Base-by-base conservation (phyloP, 768 basidiomycete species). In the Ramaria rubella region DNA sequence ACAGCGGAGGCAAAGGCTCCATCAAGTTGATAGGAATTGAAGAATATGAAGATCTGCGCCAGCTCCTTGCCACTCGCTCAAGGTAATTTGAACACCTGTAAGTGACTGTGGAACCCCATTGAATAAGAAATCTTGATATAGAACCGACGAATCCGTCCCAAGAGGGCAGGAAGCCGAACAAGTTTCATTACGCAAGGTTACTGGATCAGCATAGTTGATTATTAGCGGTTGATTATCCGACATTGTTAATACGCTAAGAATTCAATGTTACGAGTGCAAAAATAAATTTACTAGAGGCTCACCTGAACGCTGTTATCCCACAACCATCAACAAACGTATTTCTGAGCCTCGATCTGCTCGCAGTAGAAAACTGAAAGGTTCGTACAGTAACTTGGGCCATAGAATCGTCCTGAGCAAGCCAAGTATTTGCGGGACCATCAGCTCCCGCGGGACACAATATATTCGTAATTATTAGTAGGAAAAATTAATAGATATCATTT, bases 91-190 rank as follows among this genome's bases (percentile, higher is more conserved):
- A 59, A 96, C 82, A 49, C 96, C 96, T 5, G 94, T 96, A 63
- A 97, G 80, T n/a, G 76, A 72, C 31, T 81, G 67, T 5, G 79
- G 69, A 7, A 69, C 67, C 26, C 66, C 67, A 49, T 77, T 70
- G 68, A 98, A 97, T 40, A 96, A 72, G 73, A 96, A 99, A 69
- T 99, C 96, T 69, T 98, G 94, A 67, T 92, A 98, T 1, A 81
- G 78, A 56, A 97, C 71, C 11, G 82, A 77, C 2, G 87, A 68
- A 67, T 96, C 82, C 44, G 83, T 83, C 4, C 82, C 82, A 38
- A 99, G 76, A 0, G 94, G 91, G 68, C 96, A 99, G 21, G 76
- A 71, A 51, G 78, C 72, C 8, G 83, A 75, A 70, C 96, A 99
- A 0, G 91, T 90, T 60, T 74, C 70, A 62, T 87, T 90, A 65